Base-by-base conservation (phyloP, 306 rosid genomes). In the Cicer cuneatum region DNA sequence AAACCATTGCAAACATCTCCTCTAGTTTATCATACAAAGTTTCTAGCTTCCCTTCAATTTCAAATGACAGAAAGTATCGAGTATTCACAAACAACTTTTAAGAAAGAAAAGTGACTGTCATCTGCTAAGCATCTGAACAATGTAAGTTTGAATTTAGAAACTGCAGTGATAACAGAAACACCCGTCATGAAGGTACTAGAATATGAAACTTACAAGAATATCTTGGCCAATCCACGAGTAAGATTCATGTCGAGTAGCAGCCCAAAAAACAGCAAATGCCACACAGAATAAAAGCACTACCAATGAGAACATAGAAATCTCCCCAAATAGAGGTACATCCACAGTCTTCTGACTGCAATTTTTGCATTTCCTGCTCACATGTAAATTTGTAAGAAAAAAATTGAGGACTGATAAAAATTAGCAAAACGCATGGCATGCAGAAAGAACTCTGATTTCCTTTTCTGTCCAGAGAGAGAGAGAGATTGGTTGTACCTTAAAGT, bases 221-320 rank as follows among this genome's bases (percentile, higher is more conserved):
- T 95, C 97, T 86, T 95, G 99, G 77, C 97, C 98, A 83, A 85
- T 8, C 98, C 98, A 95, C 48, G 98, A 87, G 83, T 86, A 92
- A 57, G 96, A 86, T 72, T 86, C 87, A 71, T 5, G 83, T 47
- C 99, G 83, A 46, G 87, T 85, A 24, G 79, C 76, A 81, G 90
- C 93, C 99, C 99, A 95, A 76, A 90, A 82, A 54, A 90, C 48
- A 2, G 99, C 97, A 72, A 92, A 90, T 13, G 84, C 89, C 77
- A 79, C 73, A 82, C 89, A 92, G 73, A 83, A 64, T 49, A 92
- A 46, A 57, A 85, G 63, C 80, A 92, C 90, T 51, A 71, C 67
- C 74, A 95, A 81, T 14, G 99, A 95, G 78, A 90, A 82, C 69
- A 92, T 13, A 74, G 96, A 83, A 80, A 75, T 64, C 81, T 86